Evolutionary conservation across 805 yeast species (phyloP).

Genomic region (Ogataea ramenticola): DNA sequence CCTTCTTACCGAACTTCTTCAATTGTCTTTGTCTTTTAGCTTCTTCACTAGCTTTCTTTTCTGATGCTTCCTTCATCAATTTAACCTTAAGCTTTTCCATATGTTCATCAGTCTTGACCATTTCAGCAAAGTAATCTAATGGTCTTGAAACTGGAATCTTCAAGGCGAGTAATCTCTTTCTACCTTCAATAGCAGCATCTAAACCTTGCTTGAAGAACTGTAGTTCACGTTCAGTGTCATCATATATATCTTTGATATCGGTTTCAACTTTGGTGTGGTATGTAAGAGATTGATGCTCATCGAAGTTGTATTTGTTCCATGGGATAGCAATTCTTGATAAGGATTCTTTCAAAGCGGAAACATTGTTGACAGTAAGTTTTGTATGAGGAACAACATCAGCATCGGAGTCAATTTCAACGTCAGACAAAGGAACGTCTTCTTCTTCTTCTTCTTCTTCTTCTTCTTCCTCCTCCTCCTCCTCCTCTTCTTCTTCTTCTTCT

Average conservation of each 20-base stretch:
- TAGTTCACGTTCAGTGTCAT: slow-evolving; percentile 92
- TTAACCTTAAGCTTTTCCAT: slow-evolving; percentile 89
- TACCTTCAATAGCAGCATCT: slow-evolving; percentile 70
- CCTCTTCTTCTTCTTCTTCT: slow-evolving; percentile 38
- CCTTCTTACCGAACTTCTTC: slow-evolving; percentile 97
- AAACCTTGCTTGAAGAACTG: slow-evolving; percentile 94
- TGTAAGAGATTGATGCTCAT: slow-evolving; percentile 74
- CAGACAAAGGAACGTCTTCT: slow-evolving; percentile 82
- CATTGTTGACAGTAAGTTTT: slow-evolving; percentile 81
- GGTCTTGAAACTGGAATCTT: slow-evolving; percentile 91
- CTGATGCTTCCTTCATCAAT: slow-evolving; percentile 65
- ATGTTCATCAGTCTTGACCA: slow-evolving; percentile 96
- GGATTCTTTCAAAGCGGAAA: slow-evolving; percentile 70
- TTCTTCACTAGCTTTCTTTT: slow-evolving; percentile 86
- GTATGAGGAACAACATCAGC: slow-evolving; percentile 93
- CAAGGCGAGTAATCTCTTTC: slow-evolving; percentile 55
- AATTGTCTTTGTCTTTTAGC: slow-evolving; percentile 91
- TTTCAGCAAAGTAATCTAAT: slow-evolving; percentile 93
- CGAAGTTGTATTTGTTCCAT: slow-evolving; percentile 60
- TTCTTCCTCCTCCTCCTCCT: slow-evolving; percentile 42
- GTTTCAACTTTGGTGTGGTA: slow-evolving; percentile 54
- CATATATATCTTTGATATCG: slow-evolving; percentile 79
- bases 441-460: slow-evolving; percentile 61
- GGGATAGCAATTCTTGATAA: slow-evolving; percentile 62
- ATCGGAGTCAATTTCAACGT: slow-evolving; percentile 87